These are phyloP conservation scores for Colletotrichum costaricense DNA, from an alignment of 2,329 filamentous ascomycete genomes.

Conservation along the genomic window DNA sequence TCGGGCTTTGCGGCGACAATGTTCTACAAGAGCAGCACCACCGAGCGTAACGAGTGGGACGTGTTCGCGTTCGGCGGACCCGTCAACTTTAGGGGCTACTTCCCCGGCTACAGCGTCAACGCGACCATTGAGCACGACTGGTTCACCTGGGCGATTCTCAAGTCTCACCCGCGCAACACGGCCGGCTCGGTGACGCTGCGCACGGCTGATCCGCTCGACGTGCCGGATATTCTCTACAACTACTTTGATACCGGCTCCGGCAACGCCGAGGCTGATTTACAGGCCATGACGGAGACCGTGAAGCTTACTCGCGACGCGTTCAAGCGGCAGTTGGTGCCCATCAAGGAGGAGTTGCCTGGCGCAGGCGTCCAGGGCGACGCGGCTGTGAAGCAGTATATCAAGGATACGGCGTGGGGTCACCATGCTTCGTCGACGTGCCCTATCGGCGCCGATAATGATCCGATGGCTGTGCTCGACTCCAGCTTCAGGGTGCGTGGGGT, in stretches of 20 bases:
- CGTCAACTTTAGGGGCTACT: constrained; percentile 53
- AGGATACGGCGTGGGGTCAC: constrained; percentile 47
- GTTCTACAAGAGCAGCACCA: constrained; percentile 43
- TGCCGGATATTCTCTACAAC: constrained; percentile 72
- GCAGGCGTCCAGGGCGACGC: constrained; percentile 33
- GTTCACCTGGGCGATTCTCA: constrained; percentile 63
- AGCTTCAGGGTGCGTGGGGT: constrained; percentile 61
- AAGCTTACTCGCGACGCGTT: constrained; percentile 60
- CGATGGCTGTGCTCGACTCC: constrained; percentile 57
- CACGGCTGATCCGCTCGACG: constrained; percentile 71
- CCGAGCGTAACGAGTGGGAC: constrained; percentile 41
- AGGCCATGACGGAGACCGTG: constrained; percentile 68
- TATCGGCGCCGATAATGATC: constrained; percentile 45
- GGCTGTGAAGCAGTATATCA: constrained; percentile 41
- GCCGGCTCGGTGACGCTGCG: constrained; percentile 71
- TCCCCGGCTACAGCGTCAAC: constrained; percentile 48
- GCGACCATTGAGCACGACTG: constrained; percentile 49
- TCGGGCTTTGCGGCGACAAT: constrained; percentile 40
- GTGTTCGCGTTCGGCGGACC: constrained; percentile 52
- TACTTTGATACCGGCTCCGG: constrained; percentile 65
- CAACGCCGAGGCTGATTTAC: constrained; percentile 59
- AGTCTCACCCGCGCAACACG: constrained; percentile 71
- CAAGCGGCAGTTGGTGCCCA: constrained; percentile 38
- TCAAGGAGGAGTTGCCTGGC: constrained; percentile 38
- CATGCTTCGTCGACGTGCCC: constrained; percentile 48